Evolutionary conservation across 169 alveolate species (phyloP).

Genomic region (Prorocentrum cordatum): DNA sequence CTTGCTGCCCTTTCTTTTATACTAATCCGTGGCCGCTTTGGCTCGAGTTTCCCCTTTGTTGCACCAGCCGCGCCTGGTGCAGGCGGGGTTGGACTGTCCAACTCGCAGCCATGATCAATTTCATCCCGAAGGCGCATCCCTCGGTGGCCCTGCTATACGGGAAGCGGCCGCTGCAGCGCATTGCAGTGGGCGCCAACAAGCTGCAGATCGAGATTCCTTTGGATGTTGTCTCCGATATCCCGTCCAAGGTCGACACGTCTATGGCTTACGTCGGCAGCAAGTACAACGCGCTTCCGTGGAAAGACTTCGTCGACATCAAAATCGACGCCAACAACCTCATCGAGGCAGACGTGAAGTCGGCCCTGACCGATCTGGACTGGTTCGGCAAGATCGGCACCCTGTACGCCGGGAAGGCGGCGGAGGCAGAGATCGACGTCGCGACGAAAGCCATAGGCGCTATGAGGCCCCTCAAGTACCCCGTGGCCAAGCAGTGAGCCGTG

Average conservation of each 20-base stretch:
- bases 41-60: no score
- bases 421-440: constrained; percentile 54
- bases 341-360: constrained; percentile 63
- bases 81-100: no score
- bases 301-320: constrained; percentile 62
- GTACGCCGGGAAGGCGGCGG: constrained; percentile 49
- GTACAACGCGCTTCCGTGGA: constrained; percentile 69
- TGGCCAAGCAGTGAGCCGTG: no score
- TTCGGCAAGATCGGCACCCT: constrained; percentile 67
- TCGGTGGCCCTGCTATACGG: constrained; percentile 60
- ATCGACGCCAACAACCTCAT: constrained; percentile 59
- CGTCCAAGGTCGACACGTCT: constrained; percentile 2
- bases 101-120: constrained; percentile 32
- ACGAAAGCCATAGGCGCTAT: neutral
- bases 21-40: no score
- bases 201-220: constrained; percentile 64
- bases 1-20: no score
- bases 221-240: constrained; percentile 65
- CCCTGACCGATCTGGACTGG: constrained; percentile 63
- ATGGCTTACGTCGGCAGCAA: neutral
- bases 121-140: constrained; percentile 24
- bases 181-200: constrained; percentile 40
- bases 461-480: neutral
- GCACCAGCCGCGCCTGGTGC: no score
- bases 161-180: constrained; percentile 69